Conservation (phyloP, 139 green algal genomes). For the Yamagishiella unicocca region DNA sequence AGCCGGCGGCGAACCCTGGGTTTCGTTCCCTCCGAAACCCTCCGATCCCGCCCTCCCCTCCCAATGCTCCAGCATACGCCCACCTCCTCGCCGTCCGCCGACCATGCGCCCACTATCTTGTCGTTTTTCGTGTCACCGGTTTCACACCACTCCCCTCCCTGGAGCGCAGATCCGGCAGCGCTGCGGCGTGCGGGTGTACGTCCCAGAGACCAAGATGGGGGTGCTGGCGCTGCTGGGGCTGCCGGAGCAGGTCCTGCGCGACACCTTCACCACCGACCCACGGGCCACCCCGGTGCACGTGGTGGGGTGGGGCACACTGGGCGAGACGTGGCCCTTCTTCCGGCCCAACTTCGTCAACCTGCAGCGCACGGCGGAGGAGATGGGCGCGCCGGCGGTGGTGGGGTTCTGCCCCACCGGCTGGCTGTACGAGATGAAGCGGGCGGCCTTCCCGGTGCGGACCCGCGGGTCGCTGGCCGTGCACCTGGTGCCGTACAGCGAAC, state of each 20-base stretch:
- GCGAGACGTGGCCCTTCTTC: slow-evolving; percentile 91
- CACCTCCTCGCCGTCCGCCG: too few relatives aligned
- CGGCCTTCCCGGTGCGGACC: slow-evolving; percentile 58
- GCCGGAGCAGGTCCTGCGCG: slow-evolving; percentile 41
- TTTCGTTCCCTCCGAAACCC: too few relatives aligned
- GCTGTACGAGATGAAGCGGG: slow-evolving; percentile 80
- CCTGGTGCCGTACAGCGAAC: slow-evolving; percentile 93
- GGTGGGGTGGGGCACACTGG: slow-evolving; percentile 72
- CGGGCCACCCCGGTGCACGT: slow-evolving; percentile 39
- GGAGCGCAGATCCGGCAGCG: slow-evolving; percentile 54
- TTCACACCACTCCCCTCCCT: neutral
- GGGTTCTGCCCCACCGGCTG: slow-evolving; percentile 94
- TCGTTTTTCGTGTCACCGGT: too few relatives aligned
- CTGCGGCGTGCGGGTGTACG: slow-evolving; percentile 67
- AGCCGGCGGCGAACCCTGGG: too few relatives aligned
- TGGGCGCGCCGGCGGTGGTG: slow-evolving; percentile 65
- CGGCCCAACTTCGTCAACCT: slow-evolving; percentile 89
- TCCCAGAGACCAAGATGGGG: slow-evolving; percentile 71
- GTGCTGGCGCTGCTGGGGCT: slow-evolving; percentile 70
- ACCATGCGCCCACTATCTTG: too few relatives aligned
- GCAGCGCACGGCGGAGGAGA: slow-evolving; percentile 62
- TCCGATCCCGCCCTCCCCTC: too few relatives aligned
- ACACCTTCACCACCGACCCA: slow-evolving; percentile 73
- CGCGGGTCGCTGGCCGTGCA: slow-evolving; percentile 71
- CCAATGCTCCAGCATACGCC: too few relatives aligned